Percentiles rank a stretch among this genome's conserved stretches.
Conservation (phyloP, 768 basidiomycete species). For the Pleurotus sapidus region DNA sequence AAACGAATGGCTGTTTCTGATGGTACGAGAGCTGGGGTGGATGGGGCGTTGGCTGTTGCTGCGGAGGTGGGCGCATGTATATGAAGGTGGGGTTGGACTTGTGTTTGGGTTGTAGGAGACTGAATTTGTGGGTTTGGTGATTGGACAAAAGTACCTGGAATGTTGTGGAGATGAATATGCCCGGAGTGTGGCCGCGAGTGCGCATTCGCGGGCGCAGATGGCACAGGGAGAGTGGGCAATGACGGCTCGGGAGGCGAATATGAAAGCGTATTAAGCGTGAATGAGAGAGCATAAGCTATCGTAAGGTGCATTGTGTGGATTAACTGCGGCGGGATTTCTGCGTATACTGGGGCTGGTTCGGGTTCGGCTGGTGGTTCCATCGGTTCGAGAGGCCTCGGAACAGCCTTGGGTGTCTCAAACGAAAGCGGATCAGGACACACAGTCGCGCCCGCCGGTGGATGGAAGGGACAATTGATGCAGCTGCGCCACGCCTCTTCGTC, state of each 20-base stretch:
- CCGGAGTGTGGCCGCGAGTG: conserved; percentile 1
- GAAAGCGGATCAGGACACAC: conserved; percentile 9
- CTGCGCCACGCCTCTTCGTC: conserved; percentile 85
- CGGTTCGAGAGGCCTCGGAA: conserved; percentile 25
- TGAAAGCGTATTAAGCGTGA: conserved; percentile 78
- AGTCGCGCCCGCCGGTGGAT: conserved; percentile 48
- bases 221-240: neutral
- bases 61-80: neutral
- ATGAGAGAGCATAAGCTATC: conserved; percentile 77
- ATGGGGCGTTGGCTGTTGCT: neutral
- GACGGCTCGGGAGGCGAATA: conserved; percentile 76
- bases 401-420: conserved; percentile 38
- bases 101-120: neutral
- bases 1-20: conserved; percentile 65
- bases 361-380: neutral
- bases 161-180: conserved; percentile 1
- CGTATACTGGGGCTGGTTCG: neutral
- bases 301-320: conserved; percentile 74
- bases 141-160: neutral
- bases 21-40: conserved; percentile 35
- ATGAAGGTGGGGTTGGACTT: neutral
- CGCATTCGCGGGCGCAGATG: neutral
- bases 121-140: neutral
- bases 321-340: conserved; percentile 53
- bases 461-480: conserved; percentile 67